Base-by-base conservation (phyloP, 306 rosid genomes). In the Prunus campanulata region DNA sequence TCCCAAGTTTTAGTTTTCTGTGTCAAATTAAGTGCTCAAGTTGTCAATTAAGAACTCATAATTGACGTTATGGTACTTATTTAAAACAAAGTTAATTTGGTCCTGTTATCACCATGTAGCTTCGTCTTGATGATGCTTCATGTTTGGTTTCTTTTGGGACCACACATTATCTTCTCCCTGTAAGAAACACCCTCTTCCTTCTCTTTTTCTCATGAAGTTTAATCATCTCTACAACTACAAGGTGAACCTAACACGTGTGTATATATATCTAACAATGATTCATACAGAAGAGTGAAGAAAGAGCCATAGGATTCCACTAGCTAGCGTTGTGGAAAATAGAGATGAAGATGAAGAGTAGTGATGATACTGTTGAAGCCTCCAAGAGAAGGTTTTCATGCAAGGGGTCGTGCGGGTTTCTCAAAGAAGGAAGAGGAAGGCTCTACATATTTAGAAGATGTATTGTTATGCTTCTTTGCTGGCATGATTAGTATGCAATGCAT, bases 391-490 rank as follows among this genome's bases (percentile, higher is more conserved):
- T 60, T 74, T 69, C 76, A 22, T 42, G 80, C 44, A 80, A 80
- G 61, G 62, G 67, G 10, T 27, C 29, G 44, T 19, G 75, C 50
- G 72, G 71, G 56, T 62, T 80, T 42, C 60, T 68, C 44, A 74
- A 69, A 68, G 80, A 80, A 52, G 76, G 66, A 75, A 74, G 74
- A 69, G 83, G 76, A 22, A 69, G 83, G 76, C 76, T 80, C 22
- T 80, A 80, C 74, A 75, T 80, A 42, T 39, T 80, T 9, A 68
- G 66, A 80, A 74, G 83, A 75, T 80, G 83, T 29, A 80, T 80
- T 74, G 70, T 69, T 48, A 80, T 80, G 83, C 80, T 80, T 80
- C 72, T 80, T 29, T 80, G 83, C 16, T 19, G 80, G 80, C 76
- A 61, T 69, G 83, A 80, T 69, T 74, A 75, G 64, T 56, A 73